Evolutionary conservation across 768 basidiomycete species (phyloP), one percentile per base, ranked within the genome.

Genomic region (Baorangia bicolor): DNA sequence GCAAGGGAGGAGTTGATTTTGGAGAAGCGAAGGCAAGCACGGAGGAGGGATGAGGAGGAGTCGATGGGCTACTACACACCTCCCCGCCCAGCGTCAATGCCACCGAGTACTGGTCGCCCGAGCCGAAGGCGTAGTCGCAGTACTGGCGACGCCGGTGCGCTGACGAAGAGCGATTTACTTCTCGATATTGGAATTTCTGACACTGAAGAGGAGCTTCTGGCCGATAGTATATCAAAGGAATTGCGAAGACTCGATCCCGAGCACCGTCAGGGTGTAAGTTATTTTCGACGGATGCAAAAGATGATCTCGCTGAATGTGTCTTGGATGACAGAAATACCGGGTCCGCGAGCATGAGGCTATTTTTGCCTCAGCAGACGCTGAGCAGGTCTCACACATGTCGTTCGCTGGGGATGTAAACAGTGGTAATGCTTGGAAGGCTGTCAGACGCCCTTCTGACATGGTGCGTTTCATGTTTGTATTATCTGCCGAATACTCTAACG

Each of bases 391-490:
- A 6, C 90, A 92, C 68, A 77, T 83, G 67, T 77, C 78, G 45
- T 79, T 82, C 25, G 88, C 89, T 38, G 93, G 94, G 16, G 95
- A 96, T 69, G 77, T 95, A 27, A 86, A 94, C 65, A 73, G 77
- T 25, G 92, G 92, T 2, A 74, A 75, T 65, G 93, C 94, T 5
- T 98, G 95, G 96, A 82, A 87, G 67, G 80, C 86, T 14, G 87
- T 98, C 30, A 81, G 92, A 61, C 77, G 94, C 23, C 94, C 95
- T 11, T 96, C 94, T 2, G 94, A 98, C 67, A 96, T 98, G 90
- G 95, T 95, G 61, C 52, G 81, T 73, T 25, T 5, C 28, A 35
- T 34, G 14, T 39, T 27, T 51, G 20, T 10, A 18, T 50, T 25
- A 28, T 31, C 11, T 30, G 27, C 3, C 6, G 13, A 42, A 40